Evolutionary conservation across 352 stramenopile species (phyloP).

Genomic region (Blastocystis sp.): DNA sequence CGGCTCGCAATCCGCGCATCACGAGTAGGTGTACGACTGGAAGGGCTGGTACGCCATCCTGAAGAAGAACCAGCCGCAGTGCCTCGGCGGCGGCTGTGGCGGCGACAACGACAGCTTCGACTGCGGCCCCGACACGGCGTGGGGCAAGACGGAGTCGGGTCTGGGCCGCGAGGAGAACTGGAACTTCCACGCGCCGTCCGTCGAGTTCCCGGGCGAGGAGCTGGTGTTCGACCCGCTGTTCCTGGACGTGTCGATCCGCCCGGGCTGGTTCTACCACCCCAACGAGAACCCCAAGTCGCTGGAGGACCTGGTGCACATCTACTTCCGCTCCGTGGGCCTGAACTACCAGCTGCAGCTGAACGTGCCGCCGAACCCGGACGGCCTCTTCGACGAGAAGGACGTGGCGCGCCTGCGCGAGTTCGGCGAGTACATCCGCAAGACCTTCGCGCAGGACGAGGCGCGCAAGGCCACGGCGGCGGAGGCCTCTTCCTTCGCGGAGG

Average conservation of each 20-base stretch:
- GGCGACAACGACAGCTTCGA: slow-evolving; percentile 50
- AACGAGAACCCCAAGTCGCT: slow-evolving; percentile 59
- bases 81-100: slow-evolving; percentile 62
- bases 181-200: slow-evolving; percentile 61
- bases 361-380: slow-evolving; percentile 62
- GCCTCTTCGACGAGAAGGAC: slow-evolving; percentile 62
- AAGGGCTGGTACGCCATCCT: slow-evolving; percentile 67
- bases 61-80: slow-evolving; percentile 66
- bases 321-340: slow-evolving; percentile 62
- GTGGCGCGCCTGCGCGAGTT: slow-evolving; percentile 34
- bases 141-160: slow-evolving; percentile 63
- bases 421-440: slow-evolving; percentile 43
- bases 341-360: slow-evolving; percentile 70
- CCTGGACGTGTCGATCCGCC: slow-evolving; percentile 67
- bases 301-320: slow-evolving; percentile 67
- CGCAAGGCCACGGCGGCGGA: slow-evolving; percentile 14
- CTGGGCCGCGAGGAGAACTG: slow-evolving; percentile 65
- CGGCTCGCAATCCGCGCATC: not conserved
- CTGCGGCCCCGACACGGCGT: slow-evolving; percentile 63
- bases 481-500: slow-evolving; percentile 37
- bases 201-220: slow-evolving; percentile 66
- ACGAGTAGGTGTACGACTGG: slow-evolving; percentile 58
- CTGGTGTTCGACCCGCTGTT: slow-evolving; percentile 62
- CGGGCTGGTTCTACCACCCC: slow-evolving; percentile 68
- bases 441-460: slow-evolving; percentile 59